Conservation (phyloP, 2,329 filamentous ascomycete species). For the Fusarium buxicola region DNA sequence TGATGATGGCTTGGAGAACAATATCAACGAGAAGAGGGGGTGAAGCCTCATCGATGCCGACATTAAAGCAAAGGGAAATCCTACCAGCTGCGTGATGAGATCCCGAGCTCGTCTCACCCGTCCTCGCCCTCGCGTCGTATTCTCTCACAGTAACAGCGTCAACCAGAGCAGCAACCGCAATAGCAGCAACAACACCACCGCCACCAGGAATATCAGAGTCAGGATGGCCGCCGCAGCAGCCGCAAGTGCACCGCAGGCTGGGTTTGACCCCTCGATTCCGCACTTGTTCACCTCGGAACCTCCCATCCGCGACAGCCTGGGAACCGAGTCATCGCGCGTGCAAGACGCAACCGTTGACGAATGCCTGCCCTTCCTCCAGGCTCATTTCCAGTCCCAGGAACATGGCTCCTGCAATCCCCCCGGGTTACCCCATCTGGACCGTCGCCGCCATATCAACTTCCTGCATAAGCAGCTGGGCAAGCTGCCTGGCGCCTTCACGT, state of each 20-base stretch:
- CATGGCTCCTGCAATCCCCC: slow-evolving; percentile 71
- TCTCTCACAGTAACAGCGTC: slow-evolving; percentile 41
- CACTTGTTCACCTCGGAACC: slow-evolving; percentile 69
- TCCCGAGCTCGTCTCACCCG: slow-evolving; percentile 44
- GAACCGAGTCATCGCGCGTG: slow-evolving; percentile 73
- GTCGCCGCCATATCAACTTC: slow-evolving; percentile 71
- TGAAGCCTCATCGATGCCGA: slow-evolving; percentile 22
- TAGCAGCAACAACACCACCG: slow-evolving; percentile 16
- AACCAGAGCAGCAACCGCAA: neutral
- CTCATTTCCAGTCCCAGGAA: slow-evolving; percentile 50
- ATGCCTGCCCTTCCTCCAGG: slow-evolving; percentile 76
- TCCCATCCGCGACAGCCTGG: slow-evolving; percentile 72
- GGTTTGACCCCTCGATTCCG: slow-evolving; percentile 55
- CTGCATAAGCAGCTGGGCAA: slow-evolving; percentile 67
- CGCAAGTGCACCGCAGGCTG: slow-evolving; percentile 15
- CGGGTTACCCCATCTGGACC: slow-evolving; percentile 80
- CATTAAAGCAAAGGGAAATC: slow-evolving; percentile 39
- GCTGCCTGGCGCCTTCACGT: slow-evolving; percentile 77
- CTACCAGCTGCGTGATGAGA: slow-evolving; percentile 47
- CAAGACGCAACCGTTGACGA: slow-evolving; percentile 77
- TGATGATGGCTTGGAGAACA: slow-evolving; percentile 45
- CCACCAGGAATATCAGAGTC: slow-evolving; percentile 13
- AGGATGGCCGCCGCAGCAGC: slow-evolving; percentile 30
- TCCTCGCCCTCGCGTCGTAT: slow-evolving; percentile 49
- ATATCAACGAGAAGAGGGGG: slow-evolving; percentile 43